Conservation (phyloP, 2,329 filamentous ascomycete species). For the Cercospora sojina region DNA sequence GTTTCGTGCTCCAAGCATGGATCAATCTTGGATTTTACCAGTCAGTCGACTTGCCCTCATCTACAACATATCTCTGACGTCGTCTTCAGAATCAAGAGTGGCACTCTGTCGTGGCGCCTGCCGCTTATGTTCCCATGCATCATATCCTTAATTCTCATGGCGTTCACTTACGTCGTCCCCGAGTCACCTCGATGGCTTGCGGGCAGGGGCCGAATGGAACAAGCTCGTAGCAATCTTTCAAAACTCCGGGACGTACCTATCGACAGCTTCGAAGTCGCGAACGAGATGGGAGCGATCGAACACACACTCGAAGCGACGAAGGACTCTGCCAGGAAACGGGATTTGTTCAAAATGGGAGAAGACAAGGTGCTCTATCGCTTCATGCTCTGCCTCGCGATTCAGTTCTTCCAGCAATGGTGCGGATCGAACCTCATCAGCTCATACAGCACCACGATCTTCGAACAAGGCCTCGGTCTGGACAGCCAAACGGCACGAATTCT, state of each 20-base stretch:
- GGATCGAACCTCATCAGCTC: conserved; percentile 42
- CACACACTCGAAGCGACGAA: conserved; percentile 49
- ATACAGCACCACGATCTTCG: conserved; percentile 36
- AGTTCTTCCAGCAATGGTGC: conserved; percentile 54
- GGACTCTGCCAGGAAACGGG: conserved; percentile 39
- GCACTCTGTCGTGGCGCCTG: conserved; percentile 47
- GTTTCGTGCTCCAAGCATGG: conserved; percentile 50
- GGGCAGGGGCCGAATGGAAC: conserved; percentile 32
- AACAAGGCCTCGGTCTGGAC: conserved; percentile 40
- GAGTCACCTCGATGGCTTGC: conserved; percentile 45
- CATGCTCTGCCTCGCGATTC: conserved; percentile 50
- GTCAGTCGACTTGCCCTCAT: not conserved
- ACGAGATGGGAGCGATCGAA: conserved; percentile 52
- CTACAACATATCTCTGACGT: not conserved
- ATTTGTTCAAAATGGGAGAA: conserved; percentile 52
- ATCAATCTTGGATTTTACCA: conserved; percentile 49
- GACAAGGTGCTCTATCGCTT: conserved; percentile 54
- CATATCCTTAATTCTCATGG: conserved; percentile 37
- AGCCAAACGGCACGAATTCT: conserved; percentile 45
- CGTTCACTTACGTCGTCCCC: conserved; percentile 38
- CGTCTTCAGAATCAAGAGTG: conserved; percentile 33
- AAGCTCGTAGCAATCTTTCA: conserved; percentile 37
- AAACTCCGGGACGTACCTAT: conserved; percentile 42
- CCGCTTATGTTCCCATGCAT: conserved; percentile 51
- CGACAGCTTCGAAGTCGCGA: conserved; percentile 42